Base-by-base conservation (phyloP, 2,329 filamentous ascomycete species). In the Xylogone sp. region DNA sequence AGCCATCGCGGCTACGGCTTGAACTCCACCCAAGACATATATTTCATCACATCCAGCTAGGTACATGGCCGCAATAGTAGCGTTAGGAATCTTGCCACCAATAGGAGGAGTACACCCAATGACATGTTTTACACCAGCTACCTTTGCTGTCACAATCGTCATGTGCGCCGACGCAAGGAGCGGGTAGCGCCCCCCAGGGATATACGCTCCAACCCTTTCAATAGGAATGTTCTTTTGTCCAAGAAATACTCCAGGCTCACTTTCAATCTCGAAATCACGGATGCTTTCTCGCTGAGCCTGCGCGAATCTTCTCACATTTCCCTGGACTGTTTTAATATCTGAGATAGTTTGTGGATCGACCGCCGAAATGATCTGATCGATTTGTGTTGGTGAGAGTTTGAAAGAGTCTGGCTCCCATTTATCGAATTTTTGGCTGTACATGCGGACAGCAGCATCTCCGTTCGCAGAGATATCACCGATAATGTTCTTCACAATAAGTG, bases 91-190 rank as follows among this genome's bases (percentile, higher is more conserved):
- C 47, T 73, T 48, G 2, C 76, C 77, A 1, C 60, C 59, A 49
- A 77, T 77, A 0, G 77, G 78, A 3, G 77, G 77, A 5, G 77
- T 81, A 60, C 73, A 79, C 12, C 65, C 76, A 6, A 77, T 68
- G 3, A 80, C 75, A 46, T 74, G 64, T n/a, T 65, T 65, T 1
- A 79, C 76, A 2, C 77, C 77, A 4, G 77, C 77, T 3, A 75
- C 73, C 57, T 80, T 80, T 20, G 77, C 77, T 0, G 77, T 80
- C 3, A 79, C 60, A 45, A 80, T 78, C 2, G 77, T 79, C 77
- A 79, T 80, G 59, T 80, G 77, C 2, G 75, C 75, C 7, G 72
- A 76, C 1, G 77, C 77, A 2, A 80, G 72, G 2, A 80, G 68
- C 0, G 77, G 75, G 53, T 80, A 81, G 6, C 76, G 69, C 3